Percentiles rank a stretch among this genome's conserved stretches.
These are phyloP conservation scores for Rutstroemia sp. DNA, from an alignment of 2,329 filamentous ascomycete species.

Conservation along the genomic window DNA sequence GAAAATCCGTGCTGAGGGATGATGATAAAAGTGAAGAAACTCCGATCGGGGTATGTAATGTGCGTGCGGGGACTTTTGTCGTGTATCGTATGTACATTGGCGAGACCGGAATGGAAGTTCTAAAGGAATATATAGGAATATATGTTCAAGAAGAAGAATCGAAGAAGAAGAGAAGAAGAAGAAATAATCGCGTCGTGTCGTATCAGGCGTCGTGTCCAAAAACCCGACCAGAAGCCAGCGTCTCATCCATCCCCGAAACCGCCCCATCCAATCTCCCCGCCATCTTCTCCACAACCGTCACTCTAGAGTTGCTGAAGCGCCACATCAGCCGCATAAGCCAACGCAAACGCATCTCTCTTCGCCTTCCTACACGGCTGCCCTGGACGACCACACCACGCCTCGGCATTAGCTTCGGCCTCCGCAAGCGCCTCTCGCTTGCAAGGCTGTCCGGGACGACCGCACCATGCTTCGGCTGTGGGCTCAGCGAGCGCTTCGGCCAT, in stretches of 20 bases:
- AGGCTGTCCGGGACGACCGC: conserved; percentile 13
- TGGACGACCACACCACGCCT: conserved; percentile 12
- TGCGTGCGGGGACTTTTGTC: no score
- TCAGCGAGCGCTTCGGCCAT: conserved; percentile 16
- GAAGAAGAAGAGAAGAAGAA: no score
- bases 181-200: no score
- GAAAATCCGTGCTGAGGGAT: neutral
- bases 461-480: conserved; percentile 19
- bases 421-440: conserved; percentile 17
- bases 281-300: neutral
- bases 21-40: neutral
- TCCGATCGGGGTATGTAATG: neutral
- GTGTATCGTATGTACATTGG: no score
- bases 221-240: no score
- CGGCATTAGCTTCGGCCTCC: conserved; percentile 12
- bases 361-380: conserved; percentile 19
- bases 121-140: no score
- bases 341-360: conserved; percentile 11
- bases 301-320: conserved; percentile 10
- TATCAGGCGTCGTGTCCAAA: no score
- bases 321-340: conserved; percentile 14
- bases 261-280: neutral
- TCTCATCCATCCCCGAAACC: no score
- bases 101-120: no score
- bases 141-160: no score